Conservation (phyloP, 1,284 basidiomycete species). For the Cutaneotrichosporon sp. region DNA sequence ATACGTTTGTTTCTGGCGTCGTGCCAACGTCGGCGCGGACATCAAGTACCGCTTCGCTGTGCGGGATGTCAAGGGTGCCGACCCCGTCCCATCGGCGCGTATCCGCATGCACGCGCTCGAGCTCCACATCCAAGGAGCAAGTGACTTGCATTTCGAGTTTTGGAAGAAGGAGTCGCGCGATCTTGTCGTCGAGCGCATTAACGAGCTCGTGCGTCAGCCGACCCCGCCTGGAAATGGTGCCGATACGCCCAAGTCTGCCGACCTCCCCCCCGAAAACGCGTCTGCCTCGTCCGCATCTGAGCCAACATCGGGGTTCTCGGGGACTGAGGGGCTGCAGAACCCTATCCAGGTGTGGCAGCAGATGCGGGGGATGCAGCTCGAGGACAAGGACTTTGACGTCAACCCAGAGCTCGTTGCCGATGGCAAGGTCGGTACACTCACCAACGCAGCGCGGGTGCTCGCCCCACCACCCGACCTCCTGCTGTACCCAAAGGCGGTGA, state of each 20-base stretch:
- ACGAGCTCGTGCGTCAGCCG: slow-evolving; percentile 20
- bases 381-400: slow-evolving; percentile 13
- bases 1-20: slow-evolving; percentile 53
- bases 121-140: slow-evolving; percentile 58
- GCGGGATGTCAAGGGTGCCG: slow-evolving; percentile 56
- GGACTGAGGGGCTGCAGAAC: background rate
- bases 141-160: slow-evolving; percentile 60
- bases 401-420: slow-evolving; percentile 16
- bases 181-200: slow-evolving; percentile 50
- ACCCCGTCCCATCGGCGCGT: slow-evolving; percentile 46
- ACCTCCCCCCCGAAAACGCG: background rate
- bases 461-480: slow-evolving; percentile 36
- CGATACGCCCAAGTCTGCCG: background rate
- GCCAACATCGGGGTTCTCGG: background rate
- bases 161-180: slow-evolving; percentile 55
- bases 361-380: slow-evolving; percentile 6
- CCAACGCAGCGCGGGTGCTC: slow-evolving; percentile 40
- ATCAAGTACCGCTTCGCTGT: slow-evolving; percentile 60
- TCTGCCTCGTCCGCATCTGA: background rate
- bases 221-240: background rate
- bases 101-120: slow-evolving; percentile 57
- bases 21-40: slow-evolving; percentile 41
- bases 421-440: slow-evolving; percentile 8
- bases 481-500: slow-evolving; percentile 29
- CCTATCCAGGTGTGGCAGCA: slow-evolving; percentile 8